Evolutionary conservation across 2,329 filamentous ascomycete genomes (phyloP), one percentile per base, ranked within the genome.

Genomic region (Fusarium marasasianum): DNA sequence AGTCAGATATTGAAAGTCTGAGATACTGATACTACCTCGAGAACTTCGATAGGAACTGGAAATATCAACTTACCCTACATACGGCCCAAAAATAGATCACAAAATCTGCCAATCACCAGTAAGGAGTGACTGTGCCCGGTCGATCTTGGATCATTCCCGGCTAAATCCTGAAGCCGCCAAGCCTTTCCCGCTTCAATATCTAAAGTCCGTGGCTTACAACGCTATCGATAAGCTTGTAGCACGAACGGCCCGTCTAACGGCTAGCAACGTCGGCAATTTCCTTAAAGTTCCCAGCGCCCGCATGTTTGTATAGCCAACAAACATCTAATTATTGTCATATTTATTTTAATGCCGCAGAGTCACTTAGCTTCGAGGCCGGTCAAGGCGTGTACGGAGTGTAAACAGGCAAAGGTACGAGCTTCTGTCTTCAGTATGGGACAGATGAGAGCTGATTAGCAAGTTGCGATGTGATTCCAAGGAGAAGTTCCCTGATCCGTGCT

Each of bases 381-480:
- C 0, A 73, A 64, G 47, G 70, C 71, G 2, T 73, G 71, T 40
- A 73, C 71, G 14, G 71, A 73, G 38, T 73, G 71, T 26, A 72
- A 73, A 13, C 71, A 73, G 18, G 69, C 71, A 26, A 73, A 73
- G 60, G 71, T 73, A 22, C 5, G 22, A 24, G 17, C n/a, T 20
- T 20, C 31, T 11, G 4, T 8, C 1, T 14, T 18, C 22, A 7
- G 1, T 15, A 13, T 14, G n/a, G 15, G n/a, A 33, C 4, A 8
- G 6, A 31, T 5, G 1, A 38, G 18, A 10, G 33, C 58, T 71
- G 40, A 72, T 38, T 7, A 8, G 14, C 29, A 47, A 76, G 73
- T 33, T 76, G 14, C 69, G 70, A 51, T 76, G 72, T 45, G 72
- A 76, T 44, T 76, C 73, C n/a, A 75, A 71, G 43, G 72, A 66